phyloP scores from a whole-genome alignment of 1,284 basidiomycete genomes.

The Mixia osmundae region DNA sequence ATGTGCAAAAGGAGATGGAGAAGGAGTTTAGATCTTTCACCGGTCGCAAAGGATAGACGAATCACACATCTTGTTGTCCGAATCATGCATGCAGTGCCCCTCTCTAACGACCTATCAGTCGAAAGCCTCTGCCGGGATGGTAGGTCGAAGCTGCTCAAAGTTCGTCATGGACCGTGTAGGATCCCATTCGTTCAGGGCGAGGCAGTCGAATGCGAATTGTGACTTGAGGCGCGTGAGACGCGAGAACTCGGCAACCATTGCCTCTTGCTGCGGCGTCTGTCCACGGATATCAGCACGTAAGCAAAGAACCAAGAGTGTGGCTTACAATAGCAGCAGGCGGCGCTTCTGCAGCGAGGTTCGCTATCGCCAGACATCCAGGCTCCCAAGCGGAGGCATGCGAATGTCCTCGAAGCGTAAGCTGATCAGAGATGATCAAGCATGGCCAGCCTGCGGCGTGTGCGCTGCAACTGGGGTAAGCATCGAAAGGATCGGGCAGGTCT shows the following conservation, averaged over 20 bases:
- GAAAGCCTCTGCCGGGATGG: slow-evolving; percentile 20
- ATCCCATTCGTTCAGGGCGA: slow-evolving; percentile 59
- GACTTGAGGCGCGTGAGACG: slow-evolving; percentile 49
- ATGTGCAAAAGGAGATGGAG: slow-evolving; percentile 60
- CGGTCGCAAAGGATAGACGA: too few relatives aligned
- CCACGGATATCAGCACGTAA: background rate
- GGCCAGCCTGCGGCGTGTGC: slow-evolving; percentile 69
- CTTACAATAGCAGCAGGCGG: background rate
- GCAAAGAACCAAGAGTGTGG: background rate
- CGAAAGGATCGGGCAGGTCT: slow-evolving; percentile 3
- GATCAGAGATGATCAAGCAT: slow-evolving; percentile 69
- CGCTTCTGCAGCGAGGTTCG: background rate
- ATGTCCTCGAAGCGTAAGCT: slow-evolving; percentile 57
- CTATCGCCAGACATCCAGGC: slow-evolving; percentile 7
- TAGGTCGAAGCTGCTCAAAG: slow-evolving; percentile 32
- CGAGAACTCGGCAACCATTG: slow-evolving; percentile 38
- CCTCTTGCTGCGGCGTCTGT: slow-evolving; percentile 37
- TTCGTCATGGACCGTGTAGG: slow-evolving; percentile 32
- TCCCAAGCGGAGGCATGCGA: slow-evolving; percentile 31
- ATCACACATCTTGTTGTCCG: too few relatives aligned
- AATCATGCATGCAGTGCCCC: too few relatives aligned
- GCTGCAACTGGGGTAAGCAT: slow-evolving; percentile 23
- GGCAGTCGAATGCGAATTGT: slow-evolving; percentile 50
- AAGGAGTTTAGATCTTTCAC: slow-evolving; percentile 35
- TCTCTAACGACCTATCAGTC: too few relatives aligned